Evolutionary conservation across 192 early-diverging fungal species (phyloP).

Genomic region (Coemansia sp.): DNA sequence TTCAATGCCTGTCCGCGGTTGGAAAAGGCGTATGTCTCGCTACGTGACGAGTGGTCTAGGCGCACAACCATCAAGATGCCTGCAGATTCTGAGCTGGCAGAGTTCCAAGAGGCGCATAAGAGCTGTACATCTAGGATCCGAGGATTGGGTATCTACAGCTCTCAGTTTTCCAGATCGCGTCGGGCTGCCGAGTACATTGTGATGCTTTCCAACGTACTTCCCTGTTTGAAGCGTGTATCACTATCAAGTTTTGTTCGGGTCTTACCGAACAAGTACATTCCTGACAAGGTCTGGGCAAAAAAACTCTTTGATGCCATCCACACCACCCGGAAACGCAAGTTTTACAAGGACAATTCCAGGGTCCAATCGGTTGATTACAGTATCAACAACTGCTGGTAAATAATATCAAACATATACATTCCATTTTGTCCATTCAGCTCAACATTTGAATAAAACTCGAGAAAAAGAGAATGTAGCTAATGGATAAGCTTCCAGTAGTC

Average conservation of each 20-base stretch:
- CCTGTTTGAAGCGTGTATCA: slow-evolving; percentile 3
- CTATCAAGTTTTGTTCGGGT: neutral
- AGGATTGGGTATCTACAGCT: neutral
- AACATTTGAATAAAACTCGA: too few relatives aligned
- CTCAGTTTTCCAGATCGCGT: slow-evolving; percentile 3
- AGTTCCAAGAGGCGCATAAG: slow-evolving; percentile 1
- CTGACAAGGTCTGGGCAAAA: neutral
- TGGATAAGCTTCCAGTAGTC: neutral
- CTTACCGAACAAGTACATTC: neutral
- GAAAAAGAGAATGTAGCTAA: neutral
- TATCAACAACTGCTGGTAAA: slow-evolving; percentile 7
- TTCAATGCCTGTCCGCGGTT: slow-evolving; percentile 1
- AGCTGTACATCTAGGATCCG: slow-evolving; percentile 1
- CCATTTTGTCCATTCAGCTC: neutral
- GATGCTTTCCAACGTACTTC: neutral
- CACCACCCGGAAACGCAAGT: neutral
- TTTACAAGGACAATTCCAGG: neutral
- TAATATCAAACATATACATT: too few relatives aligned
- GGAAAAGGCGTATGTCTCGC: slow-evolving; percentile 9
- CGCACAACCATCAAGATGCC: neutral
- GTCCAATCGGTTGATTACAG: neutral
- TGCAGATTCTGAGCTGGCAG: neutral
- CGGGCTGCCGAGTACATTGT: slow-evolving; percentile 4
- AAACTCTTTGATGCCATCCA: slow-evolving; percentile 1
- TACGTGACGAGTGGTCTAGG: neutral